Conservation (phyloP, 495 filamentous ascomycete species). For the Penicillium samsonianum region DNA sequence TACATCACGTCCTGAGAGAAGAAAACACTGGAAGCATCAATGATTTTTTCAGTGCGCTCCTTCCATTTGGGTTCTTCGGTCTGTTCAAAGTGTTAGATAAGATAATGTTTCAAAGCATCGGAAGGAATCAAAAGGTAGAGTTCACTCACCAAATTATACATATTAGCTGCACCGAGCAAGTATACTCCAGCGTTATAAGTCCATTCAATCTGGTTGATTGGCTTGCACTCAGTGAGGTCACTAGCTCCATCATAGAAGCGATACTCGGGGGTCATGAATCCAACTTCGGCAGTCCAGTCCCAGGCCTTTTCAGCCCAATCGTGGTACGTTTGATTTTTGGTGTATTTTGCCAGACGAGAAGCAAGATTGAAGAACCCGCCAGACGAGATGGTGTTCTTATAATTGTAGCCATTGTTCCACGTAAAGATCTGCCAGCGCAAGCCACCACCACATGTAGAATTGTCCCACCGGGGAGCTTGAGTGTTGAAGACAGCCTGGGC, state of each 20-base stretch:
- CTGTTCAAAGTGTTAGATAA: constrained; percentile 21
- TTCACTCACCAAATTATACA: constrained; percentile 41
- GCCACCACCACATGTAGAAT: constrained; percentile 65
- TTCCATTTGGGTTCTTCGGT: constrained; percentile 55
- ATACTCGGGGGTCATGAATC: constrained; percentile 62
- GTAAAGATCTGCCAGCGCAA: constrained; percentile 84
- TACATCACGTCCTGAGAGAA: constrained; percentile 60
- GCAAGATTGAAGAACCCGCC: constrained; percentile 80
- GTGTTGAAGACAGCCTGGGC: constrained; percentile 83
- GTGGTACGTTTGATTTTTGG: constrained; percentile 74
- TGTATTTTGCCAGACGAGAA: constrained; percentile 73
- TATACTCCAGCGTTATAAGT: constrained; percentile 42
- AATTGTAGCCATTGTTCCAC: constrained; percentile 75
- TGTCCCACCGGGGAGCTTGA: constrained; percentile 72
- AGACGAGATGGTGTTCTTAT: constrained; percentile 81
- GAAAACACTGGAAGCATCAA: constrained; percentile 56
- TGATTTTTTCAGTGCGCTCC: constrained; percentile 56
- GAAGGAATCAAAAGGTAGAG: background rate
- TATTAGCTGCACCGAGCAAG: constrained; percentile 41
- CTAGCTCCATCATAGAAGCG: constrained; percentile 67
- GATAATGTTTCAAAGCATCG: background rate
- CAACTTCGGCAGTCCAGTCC: constrained; percentile 66
- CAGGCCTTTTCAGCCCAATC: constrained; percentile 73
- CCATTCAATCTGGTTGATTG: constrained; percentile 40
- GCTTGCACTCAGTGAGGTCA: constrained; percentile 44